A percentile compares a stretch with the other conserved stretches of the same genome.
These are phyloP conservation scores for Nicotiana tabacum DNA, from an alignment of 257 asterid genomes.

Conservation along the genomic window DNA sequence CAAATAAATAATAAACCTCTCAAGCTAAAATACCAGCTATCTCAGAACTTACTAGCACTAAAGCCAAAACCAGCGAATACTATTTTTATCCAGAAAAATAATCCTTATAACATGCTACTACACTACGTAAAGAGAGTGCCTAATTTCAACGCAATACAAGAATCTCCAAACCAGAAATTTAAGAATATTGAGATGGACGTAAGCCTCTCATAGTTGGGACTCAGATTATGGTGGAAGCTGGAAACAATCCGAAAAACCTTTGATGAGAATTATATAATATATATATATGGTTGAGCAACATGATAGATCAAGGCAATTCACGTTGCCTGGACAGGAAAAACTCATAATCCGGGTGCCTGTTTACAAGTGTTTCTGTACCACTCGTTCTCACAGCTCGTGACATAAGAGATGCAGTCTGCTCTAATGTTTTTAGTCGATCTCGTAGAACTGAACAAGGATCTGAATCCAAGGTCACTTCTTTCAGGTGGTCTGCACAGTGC, in stretches of 20 bases:
- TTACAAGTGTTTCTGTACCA: constrained; percentile 1
- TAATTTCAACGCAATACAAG: background rate
- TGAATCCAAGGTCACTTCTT: background rate
- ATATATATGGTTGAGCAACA: background rate
- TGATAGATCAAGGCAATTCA: background rate
- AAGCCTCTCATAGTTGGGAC: background rate
- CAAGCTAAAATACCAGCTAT: background rate
- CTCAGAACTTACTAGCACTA: background rate
- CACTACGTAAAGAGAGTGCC: no score
- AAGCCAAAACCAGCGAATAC: background rate
- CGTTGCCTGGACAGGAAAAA: constrained; percentile 15
- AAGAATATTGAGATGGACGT: background rate
- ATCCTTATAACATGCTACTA: no score
- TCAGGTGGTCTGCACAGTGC: background rate
- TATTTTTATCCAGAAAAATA: background rate
- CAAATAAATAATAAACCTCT: background rate
- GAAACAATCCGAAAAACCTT: background rate
- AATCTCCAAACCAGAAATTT: background rate
- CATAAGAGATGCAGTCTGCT: constrained; percentile 19
- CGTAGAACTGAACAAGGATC: background rate
- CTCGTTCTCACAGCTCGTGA: constrained; percentile 12
- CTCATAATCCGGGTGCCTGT: constrained; percentile 25
- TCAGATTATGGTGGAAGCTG: background rate
- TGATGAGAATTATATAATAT: background rate
- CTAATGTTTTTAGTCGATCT: constrained; percentile 15